Evolutionary conservation across 2,329 filamentous ascomycete genomes (phyloP), one percentile per base, ranked within the genome.

Genomic region (Aspergillus arachidicola): DNA sequence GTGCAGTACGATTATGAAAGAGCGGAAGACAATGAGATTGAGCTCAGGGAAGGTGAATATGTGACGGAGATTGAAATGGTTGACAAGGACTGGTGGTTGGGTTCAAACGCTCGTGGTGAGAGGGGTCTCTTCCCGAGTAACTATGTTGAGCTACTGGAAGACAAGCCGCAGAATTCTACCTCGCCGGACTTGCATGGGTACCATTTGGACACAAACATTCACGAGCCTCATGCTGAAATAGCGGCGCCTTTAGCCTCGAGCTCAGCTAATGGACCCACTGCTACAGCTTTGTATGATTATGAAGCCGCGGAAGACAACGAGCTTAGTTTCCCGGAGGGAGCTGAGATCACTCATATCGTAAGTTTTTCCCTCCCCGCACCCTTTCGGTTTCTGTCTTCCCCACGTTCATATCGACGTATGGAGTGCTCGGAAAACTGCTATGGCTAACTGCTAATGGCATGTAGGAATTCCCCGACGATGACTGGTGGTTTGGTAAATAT

Each of bases 31-130:
- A 99, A 99, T 73, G 95, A 99, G 80, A 87, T 99, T 62, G 93
- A 97, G 68, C 85, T 99, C 21, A 85, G 87, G 30, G 95, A 99
- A 79, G 94, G 94, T 66, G 92, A 97, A 72, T 87, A 89, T 67
- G 90, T 99, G 43, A 93, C 87, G 28, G 90, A 97, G 75, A 97
- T 99, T 72, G 93, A 98, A 66, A 96, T 96, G 91, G 93, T 99
- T 2, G 95, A 98, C 71, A 91, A 96, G 58, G 94, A 99, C 76
- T 99, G 95, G 95, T 99, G 95, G 95, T 91, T 97, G 86, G 95
- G 96, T 50, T 92, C 91, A 69, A 99, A 98, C 81, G 82, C 85
- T 26, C 85, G 84, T 65, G 95, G 95, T 71, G 93, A 97, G 78
- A 89, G 85, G 63, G 95, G 95, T 55, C 84, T 99, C 41, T 98